Evolutionary conservation across 768 basidiomycete species (phyloP).

Genomic region (Steccherinum ochraceum): DNA sequence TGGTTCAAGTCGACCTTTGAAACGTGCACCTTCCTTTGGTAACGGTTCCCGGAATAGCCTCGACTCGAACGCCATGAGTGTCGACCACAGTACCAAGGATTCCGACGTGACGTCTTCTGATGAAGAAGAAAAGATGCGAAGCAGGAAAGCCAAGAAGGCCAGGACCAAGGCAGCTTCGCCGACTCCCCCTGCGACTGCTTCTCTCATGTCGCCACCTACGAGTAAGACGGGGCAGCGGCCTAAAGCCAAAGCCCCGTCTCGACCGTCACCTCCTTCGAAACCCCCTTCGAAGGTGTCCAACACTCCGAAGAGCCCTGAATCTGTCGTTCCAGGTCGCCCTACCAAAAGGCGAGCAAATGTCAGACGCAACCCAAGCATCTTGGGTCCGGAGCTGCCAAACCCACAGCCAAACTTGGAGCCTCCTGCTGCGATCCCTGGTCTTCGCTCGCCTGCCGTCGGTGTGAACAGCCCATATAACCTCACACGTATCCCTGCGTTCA

Average conservation of each 20-base stretch:
- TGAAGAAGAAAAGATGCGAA: slow-evolving; percentile 67
- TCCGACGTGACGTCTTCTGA: slow-evolving; percentile 48
- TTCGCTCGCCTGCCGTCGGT: neutral
- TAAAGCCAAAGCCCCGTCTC: slow-evolving; percentile 7
- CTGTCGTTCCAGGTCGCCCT: too few species aligned
- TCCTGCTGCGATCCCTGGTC: slow-evolving; percentile 11
- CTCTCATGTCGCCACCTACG: slow-evolving; percentile 14
- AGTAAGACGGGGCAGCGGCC: slow-evolving; percentile 11
- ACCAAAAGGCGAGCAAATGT: slow-evolving; percentile 30
- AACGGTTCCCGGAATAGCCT: slow-evolving; percentile 19
- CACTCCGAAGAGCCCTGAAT: slow-evolving; percentile 7
- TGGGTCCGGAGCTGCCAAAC: slow-evolving; percentile 57
- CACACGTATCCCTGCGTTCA: slow-evolving; percentile 6
- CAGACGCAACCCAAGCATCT: slow-evolving; percentile 58
- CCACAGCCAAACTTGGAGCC: slow-evolving; percentile 22
- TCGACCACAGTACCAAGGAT: slow-evolving; percentile 18
- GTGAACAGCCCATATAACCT: slow-evolving; percentile 10
- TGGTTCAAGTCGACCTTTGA: slow-evolving; percentile 26
- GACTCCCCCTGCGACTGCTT: slow-evolving; percentile 16
- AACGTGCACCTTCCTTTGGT: slow-evolving; percentile 60
- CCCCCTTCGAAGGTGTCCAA: neutral
- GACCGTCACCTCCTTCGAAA: neutral
- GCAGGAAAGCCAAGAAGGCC: slow-evolving; percentile 56
- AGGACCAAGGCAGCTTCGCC: slow-evolving; percentile 34
- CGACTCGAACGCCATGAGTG: slow-evolving; percentile 21